Percentiles rank a stretch among this genome's conserved stretches.
Evolutionary conservation across 805 yeast genomes (phyloP).

Genomic region (Saturnispora quitensis): DNA sequence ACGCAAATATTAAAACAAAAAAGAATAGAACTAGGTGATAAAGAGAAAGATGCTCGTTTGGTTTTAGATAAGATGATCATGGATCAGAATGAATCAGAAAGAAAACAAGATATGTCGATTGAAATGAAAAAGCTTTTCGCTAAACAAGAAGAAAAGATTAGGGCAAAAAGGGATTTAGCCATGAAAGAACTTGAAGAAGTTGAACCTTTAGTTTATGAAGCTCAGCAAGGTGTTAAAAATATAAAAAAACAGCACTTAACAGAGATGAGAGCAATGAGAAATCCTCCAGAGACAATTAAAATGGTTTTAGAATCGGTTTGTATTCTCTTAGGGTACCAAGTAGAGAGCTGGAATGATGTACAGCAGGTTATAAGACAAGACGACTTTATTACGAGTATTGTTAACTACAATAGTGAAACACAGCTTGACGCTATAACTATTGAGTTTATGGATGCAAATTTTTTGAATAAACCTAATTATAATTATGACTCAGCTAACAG

Average conservation of each 20-base stretch:
- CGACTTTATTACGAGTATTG: slow-evolving; percentile 78
- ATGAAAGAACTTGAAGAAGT: slow-evolving; percentile 59
- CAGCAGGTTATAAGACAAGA: slow-evolving; percentile 73
- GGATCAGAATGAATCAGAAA: slow-evolving; percentile 88
- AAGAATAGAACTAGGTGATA: slow-evolving; percentile 37
- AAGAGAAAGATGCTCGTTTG: slow-evolving; percentile 58
- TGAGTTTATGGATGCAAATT: slow-evolving; percentile 46
- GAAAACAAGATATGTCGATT: slow-evolving; percentile 77
- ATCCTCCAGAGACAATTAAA: slow-evolving; percentile 85
- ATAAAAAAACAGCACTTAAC: slow-evolving; percentile 89
- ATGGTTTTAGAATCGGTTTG: slow-evolving; percentile 84
- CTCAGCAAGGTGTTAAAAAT: slow-evolving; percentile 82
- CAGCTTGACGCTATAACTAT: slow-evolving; percentile 50
- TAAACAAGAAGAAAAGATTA: slow-evolving; percentile 55
- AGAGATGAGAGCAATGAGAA: slow-evolving; percentile 79
- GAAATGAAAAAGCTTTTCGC: slow-evolving; percentile 64
- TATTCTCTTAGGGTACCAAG: slow-evolving; percentile 63
- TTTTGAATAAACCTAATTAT: slow-evolving; percentile 54
- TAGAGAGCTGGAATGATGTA: slow-evolving; percentile 70
- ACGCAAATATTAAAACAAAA: slow-evolving; percentile 46
- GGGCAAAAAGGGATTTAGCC: slow-evolving; percentile 44
- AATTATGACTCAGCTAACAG: slow-evolving; percentile 68
- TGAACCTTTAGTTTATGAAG: slow-evolving; percentile 79
- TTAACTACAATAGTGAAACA: slow-evolving; percentile 55
- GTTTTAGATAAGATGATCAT: slow-evolving; percentile 68